These are phyloP conservation scores for Sarocladium brachiariae DNA, from an alignment of 2,329 filamentous ascomycete species.

Conservation along the genomic window DNA sequence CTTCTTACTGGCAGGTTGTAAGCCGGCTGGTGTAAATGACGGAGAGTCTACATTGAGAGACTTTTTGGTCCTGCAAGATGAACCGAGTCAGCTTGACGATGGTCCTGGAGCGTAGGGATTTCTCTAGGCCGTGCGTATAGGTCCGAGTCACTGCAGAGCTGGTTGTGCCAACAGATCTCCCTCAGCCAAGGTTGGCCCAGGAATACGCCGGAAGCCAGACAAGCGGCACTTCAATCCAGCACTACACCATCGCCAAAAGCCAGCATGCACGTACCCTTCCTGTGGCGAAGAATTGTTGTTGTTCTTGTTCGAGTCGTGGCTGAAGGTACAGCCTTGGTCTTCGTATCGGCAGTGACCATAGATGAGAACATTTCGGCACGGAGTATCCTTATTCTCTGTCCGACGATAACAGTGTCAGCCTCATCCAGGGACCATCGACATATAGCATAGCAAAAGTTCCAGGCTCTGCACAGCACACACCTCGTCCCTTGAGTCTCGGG, in stretches of 20 bases:
- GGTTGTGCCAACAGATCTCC: too few species aligned
- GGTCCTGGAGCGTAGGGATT: not conserved
- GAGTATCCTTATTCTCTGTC: constrained; percentile 76
- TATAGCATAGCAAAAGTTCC: not conserved
- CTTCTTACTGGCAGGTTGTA: constrained; percentile 52
- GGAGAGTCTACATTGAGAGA: constrained; percentile 92
- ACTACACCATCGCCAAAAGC: too few species aligned
- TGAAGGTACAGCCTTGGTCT: constrained; percentile 85
- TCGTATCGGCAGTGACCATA: constrained; percentile 91
- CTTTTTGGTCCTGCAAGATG: constrained; percentile 47
- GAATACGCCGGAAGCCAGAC: too few species aligned
- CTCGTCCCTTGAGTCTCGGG: constrained; percentile 49
- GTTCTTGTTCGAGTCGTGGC: constrained; percentile 67
- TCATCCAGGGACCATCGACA: not conserved
- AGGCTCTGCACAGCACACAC: constrained; percentile 27
- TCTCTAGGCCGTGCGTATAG: not conserved
- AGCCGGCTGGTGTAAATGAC: constrained; percentile 71
- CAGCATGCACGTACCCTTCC: constrained; percentile 15
- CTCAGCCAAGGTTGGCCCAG: too few species aligned
- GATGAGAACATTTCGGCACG: constrained; percentile 88
- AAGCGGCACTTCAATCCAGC: too few species aligned
- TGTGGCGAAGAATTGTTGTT: constrained; percentile 11
- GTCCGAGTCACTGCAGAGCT: too few species aligned
- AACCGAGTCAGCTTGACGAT: not conserved
- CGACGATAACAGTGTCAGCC: too few species aligned